phyloP scores from a whole-genome alignment of 345 rosid species.

The Salix suchowensis region DNA sequence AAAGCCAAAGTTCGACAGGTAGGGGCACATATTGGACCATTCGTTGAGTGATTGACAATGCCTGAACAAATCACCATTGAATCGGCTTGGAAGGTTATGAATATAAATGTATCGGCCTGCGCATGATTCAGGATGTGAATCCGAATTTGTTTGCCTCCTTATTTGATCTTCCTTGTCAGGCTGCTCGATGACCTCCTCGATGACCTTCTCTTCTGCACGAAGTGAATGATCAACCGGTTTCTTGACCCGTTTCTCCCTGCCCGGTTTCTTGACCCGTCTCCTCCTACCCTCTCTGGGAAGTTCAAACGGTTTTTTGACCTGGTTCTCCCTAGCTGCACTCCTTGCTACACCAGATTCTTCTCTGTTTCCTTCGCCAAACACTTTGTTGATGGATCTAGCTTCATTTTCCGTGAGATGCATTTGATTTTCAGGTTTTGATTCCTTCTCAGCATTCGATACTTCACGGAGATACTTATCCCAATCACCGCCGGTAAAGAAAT shows the following conservation, averaged over 20 bases:
- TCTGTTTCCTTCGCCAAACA: conserved; percentile 11
- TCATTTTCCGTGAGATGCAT: conserved; percentile 12
- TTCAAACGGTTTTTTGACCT: background rate
- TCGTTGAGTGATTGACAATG: conserved; percentile 50
- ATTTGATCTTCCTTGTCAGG: background rate
- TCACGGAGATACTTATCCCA: conserved; percentile 18
- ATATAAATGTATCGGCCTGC: conserved; percentile 50
- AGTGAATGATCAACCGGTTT: background rate
- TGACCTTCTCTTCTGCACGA: background rate
- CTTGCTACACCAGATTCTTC: background rate
- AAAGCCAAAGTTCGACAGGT: conserved; percentile 48
- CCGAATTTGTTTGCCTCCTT: background rate
- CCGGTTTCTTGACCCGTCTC: background rate
- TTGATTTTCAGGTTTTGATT: background rate
- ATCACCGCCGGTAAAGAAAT: conserved; percentile 15
- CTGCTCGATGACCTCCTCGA: background rate
- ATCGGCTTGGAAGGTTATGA: conserved; percentile 50
- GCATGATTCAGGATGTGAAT: conserved; percentile 34
- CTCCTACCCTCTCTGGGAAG: background rate
- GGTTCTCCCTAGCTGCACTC: background rate
- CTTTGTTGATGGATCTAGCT: conserved; percentile 16
- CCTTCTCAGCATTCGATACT: background rate
- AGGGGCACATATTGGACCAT: conserved; percentile 63
- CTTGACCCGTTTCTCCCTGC: too few species aligned
- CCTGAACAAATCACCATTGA: conserved; percentile 62